Conservation (phyloP, 768 basidiomycete genomes). For the Myochromella boudieri region DNA sequence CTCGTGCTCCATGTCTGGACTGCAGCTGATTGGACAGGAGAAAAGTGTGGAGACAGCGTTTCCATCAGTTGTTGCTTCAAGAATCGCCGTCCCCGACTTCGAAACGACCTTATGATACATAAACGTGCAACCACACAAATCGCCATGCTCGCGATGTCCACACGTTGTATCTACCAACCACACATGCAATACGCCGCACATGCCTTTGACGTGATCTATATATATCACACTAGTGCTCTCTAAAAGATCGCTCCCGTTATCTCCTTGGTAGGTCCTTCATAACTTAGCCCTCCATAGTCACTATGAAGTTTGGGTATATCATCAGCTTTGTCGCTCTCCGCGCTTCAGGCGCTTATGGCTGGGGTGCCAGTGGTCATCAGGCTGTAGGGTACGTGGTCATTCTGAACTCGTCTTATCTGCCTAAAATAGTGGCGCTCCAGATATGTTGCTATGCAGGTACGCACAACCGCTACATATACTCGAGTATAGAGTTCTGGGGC, state of each 20-base stretch:
- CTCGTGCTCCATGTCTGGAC: neutral
- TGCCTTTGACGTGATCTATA: neutral
- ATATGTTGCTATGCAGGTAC: conserved; percentile 42
- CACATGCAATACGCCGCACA: neutral
- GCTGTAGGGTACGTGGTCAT: conserved; percentile 36
- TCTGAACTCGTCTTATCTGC: neutral
- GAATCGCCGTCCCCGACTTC: neutral
- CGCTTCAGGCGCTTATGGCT: conserved; percentile 26
- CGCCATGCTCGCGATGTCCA: neutral
- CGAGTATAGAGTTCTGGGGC: too few relatives aligned
- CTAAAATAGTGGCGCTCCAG: conserved; percentile 19
- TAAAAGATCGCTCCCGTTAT: too few relatives aligned
- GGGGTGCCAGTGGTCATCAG: conserved; percentile 45
- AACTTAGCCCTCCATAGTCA: too few relatives aligned
- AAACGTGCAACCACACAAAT: neutral
- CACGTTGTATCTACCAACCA: neutral
- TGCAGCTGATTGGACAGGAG: neutral
- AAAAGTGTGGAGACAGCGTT: neutral
- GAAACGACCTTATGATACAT: conserved; percentile 6
- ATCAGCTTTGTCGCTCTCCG: conserved; percentile 12
- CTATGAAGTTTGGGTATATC: too few relatives aligned
- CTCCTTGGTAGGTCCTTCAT: too few relatives aligned
- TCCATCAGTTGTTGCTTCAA: neutral
- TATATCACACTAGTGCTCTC: neutral
- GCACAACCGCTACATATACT: neutral